Conservation (phyloP, 2,329 filamentous ascomycete genomes). For the Fusarium oligoseptatum region DNA sequence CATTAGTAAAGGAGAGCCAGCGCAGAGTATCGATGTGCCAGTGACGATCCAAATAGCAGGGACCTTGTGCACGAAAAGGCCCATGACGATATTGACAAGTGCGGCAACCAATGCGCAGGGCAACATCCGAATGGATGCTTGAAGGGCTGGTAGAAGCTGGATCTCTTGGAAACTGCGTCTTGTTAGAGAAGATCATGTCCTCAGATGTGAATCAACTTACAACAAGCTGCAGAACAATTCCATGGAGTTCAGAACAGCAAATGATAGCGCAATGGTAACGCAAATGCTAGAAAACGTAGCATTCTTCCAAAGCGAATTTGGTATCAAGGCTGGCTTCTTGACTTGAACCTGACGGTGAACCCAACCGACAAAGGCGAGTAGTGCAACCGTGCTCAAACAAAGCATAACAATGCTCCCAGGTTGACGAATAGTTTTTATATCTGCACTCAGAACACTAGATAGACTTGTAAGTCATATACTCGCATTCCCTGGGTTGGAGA, state of each 20-base stretch:
- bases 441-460: not conserved
- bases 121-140: constrained; percentile 58
- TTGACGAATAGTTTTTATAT: constrained; percentile 4
- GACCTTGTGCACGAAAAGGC: constrained; percentile 57
- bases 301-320: constrained; percentile 71
- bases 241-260: constrained; percentile 58
- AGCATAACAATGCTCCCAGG: constrained; percentile 49
- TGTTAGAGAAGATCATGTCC: not conserved
- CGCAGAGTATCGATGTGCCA: constrained; percentile 56
- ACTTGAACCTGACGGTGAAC: constrained; percentile 57
- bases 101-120: constrained; percentile 60
- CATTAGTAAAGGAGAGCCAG: constrained; percentile 66
- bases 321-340: constrained; percentile 54
- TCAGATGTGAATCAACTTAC: constrained; percentile 46
- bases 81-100: constrained; percentile 58
- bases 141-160: constrained; percentile 57
- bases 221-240: constrained; percentile 62
- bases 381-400: constrained; percentile 32
- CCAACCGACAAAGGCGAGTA: constrained; percentile 66
- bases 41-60: constrained; percentile 53
- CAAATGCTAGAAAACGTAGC: constrained; percentile 62
- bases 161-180: constrained; percentile 48
- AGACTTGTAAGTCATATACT: not conserved
- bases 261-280: constrained; percentile 59
- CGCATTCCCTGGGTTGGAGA: constrained; percentile 56